Percentiles rank a stretch among this genome's conserved stretches.
phyloP scores from a whole-genome alignment of 1,284 basidiomycete genomes.

The Cutaneotrichosporon arboriforme region DNA sequence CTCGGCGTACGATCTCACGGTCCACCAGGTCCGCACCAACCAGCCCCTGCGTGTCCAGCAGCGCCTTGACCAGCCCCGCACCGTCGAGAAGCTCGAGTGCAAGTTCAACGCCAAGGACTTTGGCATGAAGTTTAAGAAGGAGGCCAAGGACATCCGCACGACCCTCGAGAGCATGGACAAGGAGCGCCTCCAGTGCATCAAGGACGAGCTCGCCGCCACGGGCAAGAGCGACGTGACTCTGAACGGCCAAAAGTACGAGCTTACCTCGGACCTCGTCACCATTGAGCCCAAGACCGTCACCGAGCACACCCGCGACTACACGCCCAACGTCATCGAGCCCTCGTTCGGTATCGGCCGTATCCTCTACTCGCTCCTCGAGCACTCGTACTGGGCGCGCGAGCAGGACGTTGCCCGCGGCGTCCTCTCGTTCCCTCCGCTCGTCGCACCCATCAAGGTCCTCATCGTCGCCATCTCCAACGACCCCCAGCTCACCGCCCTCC shows the following conservation, averaged over 20 bases:
- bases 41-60: constrained; percentile 75
- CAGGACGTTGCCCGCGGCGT: constrained; percentile 84
- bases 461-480: constrained; percentile 92
- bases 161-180: constrained; percentile 66
- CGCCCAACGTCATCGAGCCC: constrained; percentile 96
- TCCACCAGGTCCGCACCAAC: constrained; percentile 55
- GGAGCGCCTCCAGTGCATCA: constrained; percentile 61
- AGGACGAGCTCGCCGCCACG: constrained; percentile 59
- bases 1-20: constrained; percentile 83
- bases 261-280: constrained; percentile 70
- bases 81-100: constrained; percentile 67
- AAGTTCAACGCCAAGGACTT: constrained; percentile 83
- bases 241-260: constrained; percentile 64
- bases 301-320: constrained; percentile 89
- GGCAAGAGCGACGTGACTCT: constrained; percentile 47
- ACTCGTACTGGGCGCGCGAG: constrained; percentile 92
- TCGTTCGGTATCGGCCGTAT: constrained; percentile 98
- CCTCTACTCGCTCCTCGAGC: constrained; percentile 88
- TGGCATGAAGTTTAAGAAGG: constrained; percentile 85
- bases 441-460: constrained; percentile 94
- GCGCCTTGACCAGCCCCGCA: constrained; percentile 72
- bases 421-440: constrained; percentile 77
- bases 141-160: constrained; percentile 68
- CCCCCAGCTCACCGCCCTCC: constrained; percentile 75
- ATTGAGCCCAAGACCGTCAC: constrained; percentile 81